Base-by-base conservation (phyloP, 306 rosid genomes). In the Sindora glabra region DNA sequence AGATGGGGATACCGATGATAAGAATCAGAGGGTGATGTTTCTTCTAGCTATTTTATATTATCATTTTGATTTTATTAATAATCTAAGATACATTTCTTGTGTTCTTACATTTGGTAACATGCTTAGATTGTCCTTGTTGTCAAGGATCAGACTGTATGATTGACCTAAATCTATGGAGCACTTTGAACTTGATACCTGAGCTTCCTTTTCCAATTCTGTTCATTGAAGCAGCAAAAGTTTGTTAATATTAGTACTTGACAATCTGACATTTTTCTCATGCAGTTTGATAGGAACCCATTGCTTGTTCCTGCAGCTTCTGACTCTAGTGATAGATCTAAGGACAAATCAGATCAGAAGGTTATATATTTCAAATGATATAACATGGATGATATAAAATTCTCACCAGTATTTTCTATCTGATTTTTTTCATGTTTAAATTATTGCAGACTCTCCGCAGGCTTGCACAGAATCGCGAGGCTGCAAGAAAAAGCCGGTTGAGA, bases 381-480 rank as follows among this genome's bases (percentile, higher is more conserved):
- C 42, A 16, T 38, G 38, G 21, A 40, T 62, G 47, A 40, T 49
- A 53, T 59, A n/a, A n/a, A 45, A 59, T 58, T 70, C 12, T 23
- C 14, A 42, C 42, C 62, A 42, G 67, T 19, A 49, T 44, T 24
- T 30, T 32, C 61, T 33, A 46, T 37, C 8, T 73, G 39, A 47
- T 74, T 57, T 59, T 49, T 3, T 36, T 25, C 60, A n/a, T 56
- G 10, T 36, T 62, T 12, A 56, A 26, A 46, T 72, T 70, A 13
- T 69, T 78, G 80, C 81, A 92, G 99, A 83, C 82, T 64, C 96
- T 86, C 32, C 95, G 99, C 6, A 77, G 99, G 83, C 94, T 92
- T 23, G 96, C 99, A 64, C 99, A 92, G 67, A 92, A 92, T 80
- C 92, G 99, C 17, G 99, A 92, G 83, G 99, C 99, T 13, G 99